Percentiles rank a stretch among this genome's conserved stretches.
These are phyloP conservation scores for Arbutus unedo DNA, from an alignment of 148 eudicot species.

Conservation along the genomic window DNA sequence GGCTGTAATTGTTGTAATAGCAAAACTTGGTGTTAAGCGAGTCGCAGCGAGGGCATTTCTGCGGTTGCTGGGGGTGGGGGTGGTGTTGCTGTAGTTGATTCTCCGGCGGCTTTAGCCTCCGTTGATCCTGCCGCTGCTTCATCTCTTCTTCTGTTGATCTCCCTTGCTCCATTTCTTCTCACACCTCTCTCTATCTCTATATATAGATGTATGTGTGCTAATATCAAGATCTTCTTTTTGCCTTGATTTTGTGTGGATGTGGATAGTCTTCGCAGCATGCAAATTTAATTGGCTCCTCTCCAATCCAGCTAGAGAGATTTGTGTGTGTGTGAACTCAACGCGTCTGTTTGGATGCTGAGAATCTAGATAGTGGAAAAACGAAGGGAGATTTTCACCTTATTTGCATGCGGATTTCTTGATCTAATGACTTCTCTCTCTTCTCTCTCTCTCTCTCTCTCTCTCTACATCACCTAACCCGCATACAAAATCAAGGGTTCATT, in stretches of 20 bases:
- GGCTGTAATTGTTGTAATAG: conserved; percentile 44
- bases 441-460: background rate
- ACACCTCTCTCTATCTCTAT: conserved; percentile 5
- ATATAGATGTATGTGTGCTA: background rate
- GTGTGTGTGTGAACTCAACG: conserved; percentile 15
- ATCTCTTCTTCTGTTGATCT: conserved; percentile 1
- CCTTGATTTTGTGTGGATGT: background rate
- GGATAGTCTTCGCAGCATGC: conserved; percentile 7
- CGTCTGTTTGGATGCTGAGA: conserved; percentile 19
- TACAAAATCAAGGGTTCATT: conserved; percentile 8
- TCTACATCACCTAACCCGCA: conserved; percentile 16
- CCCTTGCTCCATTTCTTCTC: conserved; percentile 27
- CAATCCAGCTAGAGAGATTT: background rate
- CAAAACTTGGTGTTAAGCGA: conserved; percentile 48
- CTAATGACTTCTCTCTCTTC: background rate
- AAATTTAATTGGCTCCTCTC: conserved; percentile 17
- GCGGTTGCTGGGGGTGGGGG: conserved; percentile 27
- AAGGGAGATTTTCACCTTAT: background rate
- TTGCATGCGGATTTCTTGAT: conserved; percentile 20
- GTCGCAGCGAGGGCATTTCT: conserved; percentile 47
- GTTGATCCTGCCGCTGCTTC: background rate
- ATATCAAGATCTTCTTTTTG: background rate
- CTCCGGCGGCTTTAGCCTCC: conserved; percentile 15
- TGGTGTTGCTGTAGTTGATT: conserved; percentile 12
- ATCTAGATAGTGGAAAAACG: conserved; percentile 15